Percentiles rank a stretch among this genome's conserved stretches.
phyloP scores from a whole-genome alignment of 2,329 filamentous ascomycete genomes.

The Stachybotrys chartarum region DNA sequence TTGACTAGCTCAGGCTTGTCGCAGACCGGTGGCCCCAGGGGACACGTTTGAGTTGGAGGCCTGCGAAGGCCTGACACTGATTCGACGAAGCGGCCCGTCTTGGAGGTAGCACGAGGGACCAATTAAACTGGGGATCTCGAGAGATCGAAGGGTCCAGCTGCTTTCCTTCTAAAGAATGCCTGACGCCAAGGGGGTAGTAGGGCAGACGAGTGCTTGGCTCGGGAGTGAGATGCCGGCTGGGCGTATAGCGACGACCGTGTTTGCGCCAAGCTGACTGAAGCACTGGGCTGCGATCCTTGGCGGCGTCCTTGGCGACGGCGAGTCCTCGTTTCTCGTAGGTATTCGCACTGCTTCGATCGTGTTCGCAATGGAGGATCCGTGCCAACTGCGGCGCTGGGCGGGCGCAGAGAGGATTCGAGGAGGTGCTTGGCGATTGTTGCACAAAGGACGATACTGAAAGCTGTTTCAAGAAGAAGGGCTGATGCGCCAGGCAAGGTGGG shows the following conservation, averaged over 20 bases:
- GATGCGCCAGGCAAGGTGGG: not conserved
- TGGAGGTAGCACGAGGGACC: not conserved
- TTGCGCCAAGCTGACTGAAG: not conserved
- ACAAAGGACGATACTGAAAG: not conserved
- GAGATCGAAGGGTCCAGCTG: not conserved
- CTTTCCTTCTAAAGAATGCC: not conserved
- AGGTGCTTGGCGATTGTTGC: not conserved
- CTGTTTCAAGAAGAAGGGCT: not conserved
- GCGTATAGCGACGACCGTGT: not conserved
- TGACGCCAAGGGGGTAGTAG: not conserved
- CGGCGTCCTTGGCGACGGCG: not conserved
- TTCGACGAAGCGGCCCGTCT: not conserved
- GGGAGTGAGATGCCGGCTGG: not conserved
- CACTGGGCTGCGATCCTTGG: not conserved
- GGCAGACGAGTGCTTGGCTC: conserved; percentile 1
- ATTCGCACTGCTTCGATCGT: not conserved
- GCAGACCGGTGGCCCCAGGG: not conserved
- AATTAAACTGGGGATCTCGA: not conserved
- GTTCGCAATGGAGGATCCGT: not conserved
- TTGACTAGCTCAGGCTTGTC: not conserved
- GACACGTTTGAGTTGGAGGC: not conserved
- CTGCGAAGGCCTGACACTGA: not conserved
- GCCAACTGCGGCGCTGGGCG: not conserved
- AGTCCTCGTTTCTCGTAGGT: not conserved
- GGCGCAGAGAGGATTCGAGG: not conserved